A percentile compares a stretch with the other conserved stretches of the same genome.
phyloP scores from a whole-genome alignment of 176 grass and related monocot genomes.

The Eleusine coracana region DNA sequence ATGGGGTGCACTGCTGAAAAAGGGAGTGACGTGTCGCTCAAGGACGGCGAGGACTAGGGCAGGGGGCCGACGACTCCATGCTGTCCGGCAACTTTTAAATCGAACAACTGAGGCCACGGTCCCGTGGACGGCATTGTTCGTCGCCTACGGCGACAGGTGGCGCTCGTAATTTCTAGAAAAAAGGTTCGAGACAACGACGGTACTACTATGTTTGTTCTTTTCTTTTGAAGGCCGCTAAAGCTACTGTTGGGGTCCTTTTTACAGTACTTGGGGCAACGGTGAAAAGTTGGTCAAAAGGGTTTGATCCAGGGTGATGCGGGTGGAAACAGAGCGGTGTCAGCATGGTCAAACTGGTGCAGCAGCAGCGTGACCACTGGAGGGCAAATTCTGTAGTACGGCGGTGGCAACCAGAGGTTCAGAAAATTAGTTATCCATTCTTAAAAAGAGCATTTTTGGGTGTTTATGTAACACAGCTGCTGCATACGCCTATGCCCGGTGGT shows the following conservation, averaged over 20 bases:
- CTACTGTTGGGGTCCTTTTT: not conserved
- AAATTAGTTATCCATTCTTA: not conserved
- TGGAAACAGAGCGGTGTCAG: not conserved
- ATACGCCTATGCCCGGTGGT: too few species aligned
- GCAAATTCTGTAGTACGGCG: conserved; percentile 2
- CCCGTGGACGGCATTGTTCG: conserved; percentile 1
- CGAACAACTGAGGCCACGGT: not conserved
- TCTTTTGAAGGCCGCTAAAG: not conserved
- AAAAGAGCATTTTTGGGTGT: not conserved
- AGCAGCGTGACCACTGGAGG: not conserved
- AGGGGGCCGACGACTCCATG: conserved; percentile 4
- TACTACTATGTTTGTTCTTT: conserved; percentile 1
- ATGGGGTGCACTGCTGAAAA: conserved; percentile 21
- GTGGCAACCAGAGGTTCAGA: not conserved
- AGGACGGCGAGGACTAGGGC: not conserved
- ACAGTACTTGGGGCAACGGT: not conserved
- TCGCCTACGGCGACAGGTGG: not conserved
- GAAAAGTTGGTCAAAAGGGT: conserved; percentile 37
- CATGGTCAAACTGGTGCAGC: not conserved
- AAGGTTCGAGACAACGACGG: not conserved
- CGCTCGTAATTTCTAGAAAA: conserved; percentile 1
- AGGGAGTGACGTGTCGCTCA: not conserved
- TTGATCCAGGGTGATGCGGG: not conserved
- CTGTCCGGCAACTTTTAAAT: conserved; percentile 18
- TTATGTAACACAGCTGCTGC: not conserved